phyloP scores from a whole-genome alignment of 257 asterid species.

The Nicotiana knightiana region DNA sequence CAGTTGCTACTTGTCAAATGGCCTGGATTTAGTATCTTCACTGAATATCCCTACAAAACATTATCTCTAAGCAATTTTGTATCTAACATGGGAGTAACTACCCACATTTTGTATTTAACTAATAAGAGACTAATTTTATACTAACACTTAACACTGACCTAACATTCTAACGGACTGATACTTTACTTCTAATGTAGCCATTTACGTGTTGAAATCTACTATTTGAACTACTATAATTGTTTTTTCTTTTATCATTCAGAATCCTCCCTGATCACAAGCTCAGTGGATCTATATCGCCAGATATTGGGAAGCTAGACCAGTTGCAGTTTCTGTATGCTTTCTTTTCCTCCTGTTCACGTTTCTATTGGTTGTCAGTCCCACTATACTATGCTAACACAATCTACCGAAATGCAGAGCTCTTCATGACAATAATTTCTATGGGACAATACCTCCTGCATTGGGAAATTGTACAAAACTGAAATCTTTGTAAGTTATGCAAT shows the following conservation, averaged over 20 bases:
- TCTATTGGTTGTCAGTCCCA: neutral
- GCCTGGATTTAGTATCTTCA: neutral
- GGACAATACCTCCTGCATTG: conserved; percentile 78
- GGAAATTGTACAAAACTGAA: conserved; percentile 84
- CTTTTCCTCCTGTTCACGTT: conserved; percentile 19
- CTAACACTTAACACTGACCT: neutral
- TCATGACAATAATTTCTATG: conserved; percentile 82
- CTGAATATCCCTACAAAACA: neutral
- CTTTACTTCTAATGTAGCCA: neutral
- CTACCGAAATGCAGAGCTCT: conserved; percentile 54
- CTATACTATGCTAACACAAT: conserved; percentile 25
- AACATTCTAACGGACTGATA: neutral
- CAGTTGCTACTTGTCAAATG: neutral
- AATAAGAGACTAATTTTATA: neutral
- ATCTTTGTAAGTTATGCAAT: conserved; percentile 58
- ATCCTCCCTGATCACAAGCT: conserved; percentile 83
- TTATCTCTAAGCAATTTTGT: neutral
- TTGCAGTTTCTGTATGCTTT: conserved; percentile 74
- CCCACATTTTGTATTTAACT: neutral
- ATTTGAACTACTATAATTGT: conserved; percentile 1
- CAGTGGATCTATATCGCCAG: conserved; percentile 83
- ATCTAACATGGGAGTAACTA: neutral
- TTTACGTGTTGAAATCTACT: neutral
- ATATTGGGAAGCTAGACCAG: conserved; percentile 75
- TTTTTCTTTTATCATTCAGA: conserved; percentile 41